phyloP scores from a whole-genome alignment of 2,329 filamentous ascomycete species.

The Sordariomycetes sp. region DNA sequence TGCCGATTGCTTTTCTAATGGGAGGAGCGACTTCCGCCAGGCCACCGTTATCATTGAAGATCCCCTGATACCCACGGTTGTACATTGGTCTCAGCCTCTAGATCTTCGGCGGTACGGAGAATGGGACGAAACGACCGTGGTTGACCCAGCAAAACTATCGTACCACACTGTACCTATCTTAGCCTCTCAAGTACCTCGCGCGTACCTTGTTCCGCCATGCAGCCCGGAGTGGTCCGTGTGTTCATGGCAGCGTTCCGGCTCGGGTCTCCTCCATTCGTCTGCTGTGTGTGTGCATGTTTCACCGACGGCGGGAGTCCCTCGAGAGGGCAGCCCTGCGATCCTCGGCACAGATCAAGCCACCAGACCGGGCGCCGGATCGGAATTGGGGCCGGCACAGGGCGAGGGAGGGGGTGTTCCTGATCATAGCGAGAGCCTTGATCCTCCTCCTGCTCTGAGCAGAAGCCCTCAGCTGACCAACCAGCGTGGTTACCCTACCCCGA shows the following conservation, averaged over 20 bases:
- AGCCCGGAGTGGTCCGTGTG: not conserved
- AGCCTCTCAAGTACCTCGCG: not conserved
- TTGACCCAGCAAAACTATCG: too few species aligned
- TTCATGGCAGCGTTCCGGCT: not conserved
- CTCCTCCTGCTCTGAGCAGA: too few species aligned
- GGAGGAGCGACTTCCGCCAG: not conserved
- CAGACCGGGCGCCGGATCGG: not conserved
- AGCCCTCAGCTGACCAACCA: too few species aligned
- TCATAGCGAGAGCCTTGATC: too few species aligned
- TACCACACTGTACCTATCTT: not conserved
- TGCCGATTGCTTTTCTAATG: slow-evolving; percentile 3
- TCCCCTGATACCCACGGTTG: not conserved
- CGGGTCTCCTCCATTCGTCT: not conserved
- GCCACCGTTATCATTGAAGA: not conserved
- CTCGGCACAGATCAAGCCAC: not conserved
- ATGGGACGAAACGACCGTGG: not conserved
- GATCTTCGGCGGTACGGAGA: not conserved
- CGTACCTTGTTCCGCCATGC: not conserved
- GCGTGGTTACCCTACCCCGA: too few species aligned
- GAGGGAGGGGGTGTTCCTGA: too few species aligned
- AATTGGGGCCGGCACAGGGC: not conserved
- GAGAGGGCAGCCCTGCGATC: not conserved
- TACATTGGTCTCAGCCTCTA: not conserved
- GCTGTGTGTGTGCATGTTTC: not conserved
- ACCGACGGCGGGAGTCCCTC: not conserved